These are phyloP conservation scores for Camellia oleifera DNA, from an alignment of 179 eudicot genomes.

Conservation along the genomic window DNA sequence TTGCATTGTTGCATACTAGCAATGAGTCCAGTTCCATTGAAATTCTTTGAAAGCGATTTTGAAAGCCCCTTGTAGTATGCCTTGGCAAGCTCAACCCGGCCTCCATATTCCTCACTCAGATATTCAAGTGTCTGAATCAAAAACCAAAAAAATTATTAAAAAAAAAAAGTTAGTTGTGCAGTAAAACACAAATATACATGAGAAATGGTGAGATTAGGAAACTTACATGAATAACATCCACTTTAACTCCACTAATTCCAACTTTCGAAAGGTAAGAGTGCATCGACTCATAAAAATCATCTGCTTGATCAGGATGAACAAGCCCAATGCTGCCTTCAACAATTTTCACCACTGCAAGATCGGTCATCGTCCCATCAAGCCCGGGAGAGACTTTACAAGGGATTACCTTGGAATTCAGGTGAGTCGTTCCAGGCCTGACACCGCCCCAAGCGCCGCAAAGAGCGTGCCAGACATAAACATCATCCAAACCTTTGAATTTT, in stretches of 20 bases:
- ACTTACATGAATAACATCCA: slow-evolving; percentile 69
- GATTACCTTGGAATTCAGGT: slow-evolving; percentile 38
- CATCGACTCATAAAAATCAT: slow-evolving; percentile 57
- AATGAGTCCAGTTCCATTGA: slow-evolving; percentile 53
- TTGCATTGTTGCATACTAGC: slow-evolving; percentile 76
- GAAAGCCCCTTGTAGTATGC: slow-evolving; percentile 52
- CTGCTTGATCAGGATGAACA: slow-evolving; percentile 60
- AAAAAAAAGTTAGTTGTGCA: not conserved
- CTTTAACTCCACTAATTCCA: slow-evolving; percentile 66
- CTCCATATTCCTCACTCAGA: slow-evolving; percentile 54
- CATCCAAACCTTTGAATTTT: slow-evolving; percentile 52
- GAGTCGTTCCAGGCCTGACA: slow-evolving; percentile 56
- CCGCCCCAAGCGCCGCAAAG: slow-evolving; percentile 78
- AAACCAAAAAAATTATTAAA: not conserved
- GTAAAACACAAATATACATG: not conserved
- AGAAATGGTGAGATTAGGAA: not conserved
- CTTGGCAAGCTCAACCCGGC: slow-evolving; percentile 63
- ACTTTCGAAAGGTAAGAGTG: slow-evolving; percentile 54
- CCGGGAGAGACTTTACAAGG: slow-evolving; percentile 49
- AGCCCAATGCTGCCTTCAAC: slow-evolving; percentile 65
- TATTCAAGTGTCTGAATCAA: slow-evolving; percentile 50
- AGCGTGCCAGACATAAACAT: slow-evolving; percentile 71
- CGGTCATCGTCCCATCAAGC: slow-evolving; percentile 56
- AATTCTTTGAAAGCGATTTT: slow-evolving; percentile 50
- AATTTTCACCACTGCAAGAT: slow-evolving; percentile 58